Evolutionary conservation across 441 rosid genomes (phyloP), one percentile per base, ranked within the genome.

Genomic region (Populus hybrid): DNA sequence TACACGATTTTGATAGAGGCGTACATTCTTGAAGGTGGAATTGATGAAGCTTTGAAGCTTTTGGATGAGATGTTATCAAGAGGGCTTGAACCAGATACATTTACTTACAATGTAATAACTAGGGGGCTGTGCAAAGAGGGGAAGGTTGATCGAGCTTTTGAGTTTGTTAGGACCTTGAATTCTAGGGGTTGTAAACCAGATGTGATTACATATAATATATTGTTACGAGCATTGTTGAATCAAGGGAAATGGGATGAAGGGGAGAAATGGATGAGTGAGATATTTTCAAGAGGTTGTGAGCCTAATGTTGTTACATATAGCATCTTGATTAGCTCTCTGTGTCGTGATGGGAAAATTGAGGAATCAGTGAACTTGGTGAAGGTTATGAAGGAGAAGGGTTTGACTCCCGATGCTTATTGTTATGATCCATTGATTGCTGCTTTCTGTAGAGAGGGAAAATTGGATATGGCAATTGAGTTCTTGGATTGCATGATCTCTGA

Each of bases 1-100:
- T 94, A 90, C 85, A 93, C 97, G 2, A 90, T 88, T 74, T 83
- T 94, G 88, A 91, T 94, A 16, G 97, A 94, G 76, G 98, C 94
- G 0, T 84, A 87, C 24, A 82, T 89, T 73, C 82, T 83, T 4
- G 86, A 84, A 16, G 92, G 94, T 8, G 88, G 90, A 20, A 86
- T 87, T 50, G 84, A 84, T 73, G 77, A 91, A 38, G 92, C 94
- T 2, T 84, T 89, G 88, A 86, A 89, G 86, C 95, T 94, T 74
- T 78, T 93, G 79, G 93, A 91, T 77, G 97, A 91, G 75, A 90
- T 94, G 98, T 72, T 89, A 69, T 73, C 82, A 7, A 76, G 84
- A 76, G 95, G 97, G 78, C 88, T 93, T 23, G 81, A 81, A 71
- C 93, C 97, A 0, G 97, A 92, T 81, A 83, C 88, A 85, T 84